Base-by-base conservation (phyloP, 805 yeast species). In the Yamadazyma insecticola region DNA sequence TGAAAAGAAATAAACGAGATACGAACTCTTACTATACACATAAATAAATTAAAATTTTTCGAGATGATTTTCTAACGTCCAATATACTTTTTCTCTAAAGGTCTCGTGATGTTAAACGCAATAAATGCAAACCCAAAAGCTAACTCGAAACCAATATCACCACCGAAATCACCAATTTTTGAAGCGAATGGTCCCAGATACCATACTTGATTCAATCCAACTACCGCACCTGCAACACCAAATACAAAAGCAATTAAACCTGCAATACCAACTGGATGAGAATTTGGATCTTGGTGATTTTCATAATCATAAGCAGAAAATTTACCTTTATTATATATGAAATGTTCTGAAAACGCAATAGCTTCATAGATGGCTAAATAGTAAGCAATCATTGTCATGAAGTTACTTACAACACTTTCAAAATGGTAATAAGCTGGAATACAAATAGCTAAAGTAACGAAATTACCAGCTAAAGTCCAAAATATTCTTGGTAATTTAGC, bases 391-490 rank as follows among this genome's bases (percentile, higher is more conserved):
- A 58, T 55, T 14, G 54, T 50, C 43, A 57, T 44, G 40, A 58
- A 58, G 33, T 55, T 53, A 5, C 48, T 42, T 57, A 58, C 57
- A 12, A 58, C 43, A 9, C 35, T 48, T 14, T 39, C 49, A 33
- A 58, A 58, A 8, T 47, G 51, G 35, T 57, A 57, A 35, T 55
- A 57, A 8, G 62, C 63, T 11, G 64, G 64, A 26, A 57, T 58
- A 18, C 59, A 47, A 18, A 58, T 44, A 6, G 48, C 63, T 29
- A 58, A 44, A 4, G 63, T 50, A 8, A 55, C 43, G 24, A 48
- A 50, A 30, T 57, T 57, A 7, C 62, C 63, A 9, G 48, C 16
- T 4, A 55, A 25, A 38, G 60, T 55, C 63, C 64, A 58, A n/a
- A 50, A 55, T 30, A 57, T 41, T 35, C 64, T 44, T 13, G 64